These are phyloP conservation scores for Cyamopsis tetragonoloba DNA, from an alignment of 306 rosid genomes.

Conservation along the genomic window DNA sequence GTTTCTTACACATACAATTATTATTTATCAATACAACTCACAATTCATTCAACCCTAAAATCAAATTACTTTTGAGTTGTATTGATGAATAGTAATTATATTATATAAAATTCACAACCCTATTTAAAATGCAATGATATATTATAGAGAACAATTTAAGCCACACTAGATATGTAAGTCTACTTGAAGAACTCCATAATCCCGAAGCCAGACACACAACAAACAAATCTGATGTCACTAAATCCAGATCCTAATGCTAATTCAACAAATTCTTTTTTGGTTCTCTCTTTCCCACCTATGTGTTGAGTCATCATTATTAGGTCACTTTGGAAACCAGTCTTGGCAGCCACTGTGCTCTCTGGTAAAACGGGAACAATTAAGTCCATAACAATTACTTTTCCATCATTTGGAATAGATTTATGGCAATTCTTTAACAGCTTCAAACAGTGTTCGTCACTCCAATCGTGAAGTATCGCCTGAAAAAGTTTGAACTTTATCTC, in stretches of 20 bases:
- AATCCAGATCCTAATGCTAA: slow-evolving; percentile 18
- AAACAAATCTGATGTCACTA: not conserved
- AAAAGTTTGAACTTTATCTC: not conserved
- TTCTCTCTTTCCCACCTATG: slow-evolving; percentile 23
- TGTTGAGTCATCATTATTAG: not conserved
- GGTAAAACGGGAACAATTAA: not conserved
- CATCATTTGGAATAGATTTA: slow-evolving; percentile 1
- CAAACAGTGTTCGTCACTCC: slow-evolving; percentile 17
- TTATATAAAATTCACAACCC: too few species aligned
- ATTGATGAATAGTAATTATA: too few species aligned
- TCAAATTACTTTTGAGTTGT: too few species aligned
- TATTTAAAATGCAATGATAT: too few species aligned
- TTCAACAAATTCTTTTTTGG: slow-evolving; percentile 2
- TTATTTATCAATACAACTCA: too few species aligned
- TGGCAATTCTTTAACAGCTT: slow-evolving; percentile 20
- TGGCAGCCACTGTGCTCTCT: not conserved
- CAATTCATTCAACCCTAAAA: too few species aligned
- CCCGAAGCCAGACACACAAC: slow-evolving; percentile 1
- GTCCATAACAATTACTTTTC: slow-evolving; percentile 26
- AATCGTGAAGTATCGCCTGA: slow-evolving; percentile 35
- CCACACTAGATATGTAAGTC: too few species aligned
- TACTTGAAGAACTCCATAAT: slow-evolving; percentile 29
- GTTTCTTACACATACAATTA: too few species aligned
- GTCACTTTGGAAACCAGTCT: slow-evolving; percentile 1
- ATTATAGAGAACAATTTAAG: too few species aligned